Base-by-base conservation (phyloP, 106 monocot species). In the Platanthera zijinensis region DNA sequence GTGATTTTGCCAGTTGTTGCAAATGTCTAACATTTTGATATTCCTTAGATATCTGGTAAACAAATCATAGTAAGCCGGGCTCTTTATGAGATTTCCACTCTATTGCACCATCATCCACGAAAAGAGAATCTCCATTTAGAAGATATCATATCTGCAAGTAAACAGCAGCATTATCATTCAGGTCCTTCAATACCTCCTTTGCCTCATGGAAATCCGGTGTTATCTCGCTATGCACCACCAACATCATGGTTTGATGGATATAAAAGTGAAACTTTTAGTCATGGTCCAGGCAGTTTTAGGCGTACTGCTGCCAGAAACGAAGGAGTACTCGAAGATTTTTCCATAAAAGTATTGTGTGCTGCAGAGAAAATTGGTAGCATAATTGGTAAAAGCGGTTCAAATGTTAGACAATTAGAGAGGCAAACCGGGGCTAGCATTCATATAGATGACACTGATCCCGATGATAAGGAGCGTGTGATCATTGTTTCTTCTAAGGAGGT, bases 101-200 rank as follows among this genome's bases (percentile, higher is more conserved):
- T 82, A 50, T 73, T 93, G 69, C 87, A 93, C 74, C 75, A 87
- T 50, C 89, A 93, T 82, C 89, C 92, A 25, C 87, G 81, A 53
- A 93, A 92, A 67, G 89, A 92, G 57, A 85, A 87, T 54, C 89
- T 86, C 57, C 77, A 86, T 72, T 75, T 93, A 8, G 87, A 93
- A 62, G 92, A 90, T 73, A 71, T 93, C 74, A 81, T 93, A 82
- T 71, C 69, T 77, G 85, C 90, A 48, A 93, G 92, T 75, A 90
- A 84, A n/a, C 83, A 86, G 74, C 80, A 86, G 21, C 75, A 66
- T 30, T 73, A 80, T 14, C 68, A 48, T 18, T 51, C 87, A 64
- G 73, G 75, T 77, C 53, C 71, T 57, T 49, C 74, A 11, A 22
- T 82, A 13, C 83, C 75, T 45, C 70, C 72, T 71, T 19, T 80